Percentiles rank a stretch among this genome's conserved stretches.
phyloP scores from a whole-genome alignment of 2,329 filamentous ascomycete genomes.

The Neofusicoccum umdonicola region DNA sequence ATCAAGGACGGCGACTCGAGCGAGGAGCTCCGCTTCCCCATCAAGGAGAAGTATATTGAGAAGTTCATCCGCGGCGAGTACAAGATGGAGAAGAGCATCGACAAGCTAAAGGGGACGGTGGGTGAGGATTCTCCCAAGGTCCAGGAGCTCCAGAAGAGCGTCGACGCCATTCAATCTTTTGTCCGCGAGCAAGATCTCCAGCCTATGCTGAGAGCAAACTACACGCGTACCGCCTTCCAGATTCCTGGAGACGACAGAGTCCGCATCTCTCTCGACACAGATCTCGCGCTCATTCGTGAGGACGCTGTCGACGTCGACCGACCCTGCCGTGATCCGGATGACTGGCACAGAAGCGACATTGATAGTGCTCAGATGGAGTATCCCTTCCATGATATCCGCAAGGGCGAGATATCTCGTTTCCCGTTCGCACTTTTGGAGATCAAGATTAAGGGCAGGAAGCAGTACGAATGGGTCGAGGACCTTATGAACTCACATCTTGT shows the following conservation, averaged over 20 bases:
- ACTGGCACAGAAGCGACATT: slow-evolving; percentile 91
- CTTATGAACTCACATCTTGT: slow-evolving; percentile 91
- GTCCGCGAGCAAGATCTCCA: slow-evolving; percentile 74
- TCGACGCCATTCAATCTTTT: slow-evolving; percentile 75
- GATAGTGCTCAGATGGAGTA: slow-evolving; percentile 79
- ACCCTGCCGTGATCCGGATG: slow-evolving; percentile 82
- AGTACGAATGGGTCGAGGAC: slow-evolving; percentile 83
- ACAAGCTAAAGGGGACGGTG: slow-evolving; percentile 77
- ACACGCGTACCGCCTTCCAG: slow-evolving; percentile 92
- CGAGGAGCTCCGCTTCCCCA: slow-evolving; percentile 74
- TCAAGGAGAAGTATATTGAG: slow-evolving; percentile 94
- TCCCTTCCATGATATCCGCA: slow-evolving; percentile 82
- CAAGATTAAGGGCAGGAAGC: slow-evolving; percentile 71
- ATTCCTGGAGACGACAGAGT: slow-evolving; percentile 89
- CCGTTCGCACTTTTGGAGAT: slow-evolving; percentile 90
- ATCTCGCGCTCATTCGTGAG: slow-evolving; percentile 80
- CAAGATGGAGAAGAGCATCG: slow-evolving; percentile 83
- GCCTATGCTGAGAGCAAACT: slow-evolving; percentile 87
- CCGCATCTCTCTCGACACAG: slow-evolving; percentile 88
- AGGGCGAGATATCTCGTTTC: slow-evolving; percentile 87
- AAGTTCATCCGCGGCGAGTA: slow-evolving; percentile 84
- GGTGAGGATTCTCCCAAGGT: slow-evolving; percentile 66
- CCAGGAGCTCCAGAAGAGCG: slow-evolving; percentile 67
- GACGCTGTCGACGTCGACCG: slow-evolving; percentile 73
- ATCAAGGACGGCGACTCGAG: slow-evolving; percentile 73